Conservation (phyloP, 169 alveolate species). For the Plasmodium blacklocki region DNA sequence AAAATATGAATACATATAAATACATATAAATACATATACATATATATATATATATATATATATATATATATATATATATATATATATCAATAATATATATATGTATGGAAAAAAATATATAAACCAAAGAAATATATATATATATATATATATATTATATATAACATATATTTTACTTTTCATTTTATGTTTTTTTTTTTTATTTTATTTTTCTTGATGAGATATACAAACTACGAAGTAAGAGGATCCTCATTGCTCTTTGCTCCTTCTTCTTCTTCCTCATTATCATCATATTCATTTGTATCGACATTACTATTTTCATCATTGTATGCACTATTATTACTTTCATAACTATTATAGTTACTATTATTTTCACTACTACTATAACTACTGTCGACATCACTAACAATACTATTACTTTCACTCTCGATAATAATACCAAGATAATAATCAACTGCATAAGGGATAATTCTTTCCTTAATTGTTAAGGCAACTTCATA, state of each 20-base stretch:
- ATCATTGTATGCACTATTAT: constrained; percentile 76
- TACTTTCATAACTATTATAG: constrained; percentile 74
- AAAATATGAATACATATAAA: neutral
- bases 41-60: neutral
- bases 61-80: neutral
- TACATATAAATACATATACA: neutral
- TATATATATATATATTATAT: too few species aligned
- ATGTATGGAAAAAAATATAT: too few species aligned
- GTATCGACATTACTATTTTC: constrained; percentile 75
- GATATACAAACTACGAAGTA: constrained; percentile 35
- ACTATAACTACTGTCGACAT: constrained; percentile 70
- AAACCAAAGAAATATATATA: too few species aligned
- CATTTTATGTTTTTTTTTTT: neutral
- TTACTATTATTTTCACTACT: constrained; percentile 74
- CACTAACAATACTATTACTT: constrained; percentile 74
- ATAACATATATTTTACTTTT: too few species aligned
- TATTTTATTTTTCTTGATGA: too few species aligned
- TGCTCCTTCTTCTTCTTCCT: constrained; percentile 83
- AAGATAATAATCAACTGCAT: constrained; percentile 86
- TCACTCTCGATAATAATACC: constrained; percentile 81
- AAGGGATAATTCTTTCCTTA: constrained; percentile 86
- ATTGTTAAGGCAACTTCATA: constrained; percentile 86
- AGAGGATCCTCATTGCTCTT: constrained; percentile 79
- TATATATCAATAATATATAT: neutral
- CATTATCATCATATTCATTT: constrained; percentile 85